Evolutionary conservation across 202 grass and related monocot species (phyloP), one percentile per base, ranked within the genome.

Genomic region (Cymbopogon flexuosus): DNA sequence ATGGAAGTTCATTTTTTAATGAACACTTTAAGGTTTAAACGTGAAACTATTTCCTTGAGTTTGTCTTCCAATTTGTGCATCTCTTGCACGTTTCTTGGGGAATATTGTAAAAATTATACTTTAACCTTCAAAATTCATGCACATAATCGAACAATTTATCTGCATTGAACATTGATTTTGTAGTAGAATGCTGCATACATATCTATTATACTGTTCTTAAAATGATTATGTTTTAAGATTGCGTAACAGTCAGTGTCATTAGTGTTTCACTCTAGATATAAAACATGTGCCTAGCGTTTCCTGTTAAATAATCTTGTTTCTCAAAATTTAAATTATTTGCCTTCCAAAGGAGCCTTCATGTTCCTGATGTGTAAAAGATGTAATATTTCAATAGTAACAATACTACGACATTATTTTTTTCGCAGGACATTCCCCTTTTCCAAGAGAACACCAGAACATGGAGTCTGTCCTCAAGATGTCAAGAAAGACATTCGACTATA

Each of bases 381-480:
- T 40, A 59, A 21, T 57, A 58, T 58, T 67, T 56, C 7, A 8
- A 14, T 39, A 41, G 35, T 39, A 68, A 69, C 34, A 79, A 9
- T 47, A 29, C 34, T 78, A n/a, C 63, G 62, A 61, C 4, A 19
- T 33, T 70, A 10, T 35, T 19, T 16, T 35, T 69, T 73, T 79
- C 42, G 81, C 75, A 94, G 92, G 89, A 65, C 89, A 70, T 40
- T 81, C 47, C 65, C 56, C 47, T 59, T 80, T 89, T 62, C 90
- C 89, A 75, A 81, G 88, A 66, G 89, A 85, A 73, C 68, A 56
- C 45, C 87, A 77, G 39, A 74, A 56, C 12, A 89, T 91, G 14
- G 89, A 94, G 61, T 85, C 86, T n/a, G 74, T 94, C 65, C 88
- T 94, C 70, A 89, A 78, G 78, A 91, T 94, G 82, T 94, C 92